Base-by-base conservation (phyloP, 2,329 filamentous ascomycete species). In the Fusarium drepaniforme region DNA sequence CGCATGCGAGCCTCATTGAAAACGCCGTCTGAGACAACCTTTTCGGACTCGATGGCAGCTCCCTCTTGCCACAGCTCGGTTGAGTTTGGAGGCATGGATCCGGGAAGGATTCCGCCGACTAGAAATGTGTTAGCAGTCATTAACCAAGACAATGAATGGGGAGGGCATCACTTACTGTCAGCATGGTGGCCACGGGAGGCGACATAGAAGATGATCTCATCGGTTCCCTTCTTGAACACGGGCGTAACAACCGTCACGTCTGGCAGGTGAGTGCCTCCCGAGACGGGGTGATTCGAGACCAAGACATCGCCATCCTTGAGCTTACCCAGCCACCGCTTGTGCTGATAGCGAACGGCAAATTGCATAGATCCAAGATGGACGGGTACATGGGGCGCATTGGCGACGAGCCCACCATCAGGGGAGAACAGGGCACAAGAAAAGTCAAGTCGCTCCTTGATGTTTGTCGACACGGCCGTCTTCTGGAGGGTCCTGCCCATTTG, bases 371-470 rank as follows among this genome's bases (percentile, higher is more conserved):
- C 44, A 0, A 49, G 44, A 49, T 49, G 23, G 8, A 49, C 44
- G 3, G 23, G 44, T 2, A 25, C 44, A 9, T 49, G 44, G 2
- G 44, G 44, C 0, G 44, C 44, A 28, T 49, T 49, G 15, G 44
- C 44, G 3, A 95, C 93, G 0, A 95, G 85, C 0, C 92, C 92
- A 16, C 93, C 93, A 25, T 92, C 92, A 82, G 11, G 91, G 86
- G 93, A 93, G 79, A 96, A 96, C 0, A 96, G 85, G 3, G 94
- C 94, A 75, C 94, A 96, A 1, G 92, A 94, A 79, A 95, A 96
- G 79, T 96, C 94, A 1, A 96, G 86, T 4, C 93, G 89, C 80
- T 96, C 94, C 78, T 96, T 93, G 81, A 96, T 93, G 76, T 95
- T 96, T 0, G 92, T 94, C 66, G 90, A 93, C 16, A 96, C 92